Percentiles rank a stretch among this genome's conserved stretches.
These are phyloP conservation scores for Yarrowia alimentaria DNA, from an alignment of 805 yeast species.

Conservation along the genomic window DNA sequence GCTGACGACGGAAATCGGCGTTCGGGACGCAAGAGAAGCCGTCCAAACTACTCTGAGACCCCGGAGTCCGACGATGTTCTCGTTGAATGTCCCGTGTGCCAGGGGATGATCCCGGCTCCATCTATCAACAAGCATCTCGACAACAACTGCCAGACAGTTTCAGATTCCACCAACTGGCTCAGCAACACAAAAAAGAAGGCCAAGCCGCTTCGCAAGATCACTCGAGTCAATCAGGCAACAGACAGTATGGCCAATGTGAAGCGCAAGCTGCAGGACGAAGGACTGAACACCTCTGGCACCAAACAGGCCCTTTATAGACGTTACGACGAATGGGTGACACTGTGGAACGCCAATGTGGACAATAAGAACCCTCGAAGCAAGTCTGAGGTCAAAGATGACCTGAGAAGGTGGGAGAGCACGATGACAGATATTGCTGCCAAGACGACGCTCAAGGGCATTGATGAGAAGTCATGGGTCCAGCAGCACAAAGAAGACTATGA, in stretches of 20 bases:
- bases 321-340: slow-evolving; percentile 69
- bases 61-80: slow-evolving; percentile 7
- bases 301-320: slow-evolving; percentile 63
- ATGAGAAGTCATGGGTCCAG: slow-evolving; percentile 33
- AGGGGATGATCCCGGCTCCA: slow-evolving; percentile 3
- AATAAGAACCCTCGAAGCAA: slow-evolving; percentile 62
- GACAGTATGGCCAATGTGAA: slow-evolving; percentile 43
- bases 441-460: slow-evolving; percentile 31
- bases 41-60: slow-evolving; percentile 2
- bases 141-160: background rate
- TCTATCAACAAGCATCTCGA: slow-evolving; percentile 20
- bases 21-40: background rate
- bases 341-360: slow-evolving; percentile 82
- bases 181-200: slow-evolving; percentile 35
- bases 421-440: slow-evolving; percentile 33
- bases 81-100: slow-evolving; percentile 26
- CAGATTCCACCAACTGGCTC: slow-evolving; percentile 28
- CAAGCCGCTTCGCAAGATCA: slow-evolving; percentile 66
- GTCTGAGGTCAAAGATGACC: slow-evolving; percentile 51
- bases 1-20: slow-evolving; percentile 14
- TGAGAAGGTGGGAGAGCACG: slow-evolving; percentile 65
- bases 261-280: slow-evolving; percentile 53
- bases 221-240: slow-evolving; percentile 50
- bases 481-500: slow-evolving; percentile 33
- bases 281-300: slow-evolving; percentile 62